These are phyloP conservation scores for Purpureocillium lavendulum DNA, from an alignment of 2,329 filamentous ascomycete species.

Conservation along the genomic window DNA sequence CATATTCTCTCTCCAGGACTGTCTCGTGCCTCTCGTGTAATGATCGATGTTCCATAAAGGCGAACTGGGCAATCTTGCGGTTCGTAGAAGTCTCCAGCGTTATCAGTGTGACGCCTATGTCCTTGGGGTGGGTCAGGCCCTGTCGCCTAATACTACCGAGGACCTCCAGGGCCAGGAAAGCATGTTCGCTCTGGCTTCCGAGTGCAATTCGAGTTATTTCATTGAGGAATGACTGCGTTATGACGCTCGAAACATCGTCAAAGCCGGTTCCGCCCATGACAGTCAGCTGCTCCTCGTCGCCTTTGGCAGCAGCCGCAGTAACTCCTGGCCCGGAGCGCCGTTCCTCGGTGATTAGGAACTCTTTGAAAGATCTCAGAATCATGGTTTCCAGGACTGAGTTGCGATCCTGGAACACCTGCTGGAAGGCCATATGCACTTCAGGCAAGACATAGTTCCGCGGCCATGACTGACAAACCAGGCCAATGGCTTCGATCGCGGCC, in stretches of 20 bases:
- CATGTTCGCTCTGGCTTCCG: constrained; percentile 67
- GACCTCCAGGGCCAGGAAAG: constrained; percentile 77
- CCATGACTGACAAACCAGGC: constrained; percentile 82
- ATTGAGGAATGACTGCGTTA: constrained; percentile 77
- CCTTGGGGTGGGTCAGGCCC: constrained; percentile 89
- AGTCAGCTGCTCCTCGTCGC: constrained; percentile 48
- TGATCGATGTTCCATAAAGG: constrained; percentile 72
- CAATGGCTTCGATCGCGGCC: constrained; percentile 76
- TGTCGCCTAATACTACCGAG: constrained; percentile 92
- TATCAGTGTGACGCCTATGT: constrained; percentile 81
- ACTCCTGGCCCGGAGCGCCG: constrained; percentile 61
- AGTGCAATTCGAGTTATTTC: constrained; percentile 79
- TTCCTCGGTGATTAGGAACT: constrained; percentile 79
- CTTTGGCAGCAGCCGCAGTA: constrained; percentile 26
- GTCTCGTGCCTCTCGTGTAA: constrained; percentile 91
- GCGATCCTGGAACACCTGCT: constrained; percentile 69
- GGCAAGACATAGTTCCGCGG: constrained; percentile 76
- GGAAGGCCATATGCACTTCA: constrained; percentile 72
- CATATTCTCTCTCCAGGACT: constrained; percentile 90
- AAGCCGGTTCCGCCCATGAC: constrained; percentile 67
- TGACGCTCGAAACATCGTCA: constrained; percentile 79
- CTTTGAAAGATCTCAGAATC: constrained; percentile 71
- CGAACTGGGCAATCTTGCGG: constrained; percentile 67
- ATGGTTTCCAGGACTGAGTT: constrained; percentile 64
- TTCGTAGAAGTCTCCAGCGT: constrained; percentile 87